A percentile compares a stretch with the other conserved stretches of the same genome.
Evolutionary conservation across 2,329 filamentous ascomycete species (phyloP).

Genomic region (Phaeosphaeria sp.): DNA sequence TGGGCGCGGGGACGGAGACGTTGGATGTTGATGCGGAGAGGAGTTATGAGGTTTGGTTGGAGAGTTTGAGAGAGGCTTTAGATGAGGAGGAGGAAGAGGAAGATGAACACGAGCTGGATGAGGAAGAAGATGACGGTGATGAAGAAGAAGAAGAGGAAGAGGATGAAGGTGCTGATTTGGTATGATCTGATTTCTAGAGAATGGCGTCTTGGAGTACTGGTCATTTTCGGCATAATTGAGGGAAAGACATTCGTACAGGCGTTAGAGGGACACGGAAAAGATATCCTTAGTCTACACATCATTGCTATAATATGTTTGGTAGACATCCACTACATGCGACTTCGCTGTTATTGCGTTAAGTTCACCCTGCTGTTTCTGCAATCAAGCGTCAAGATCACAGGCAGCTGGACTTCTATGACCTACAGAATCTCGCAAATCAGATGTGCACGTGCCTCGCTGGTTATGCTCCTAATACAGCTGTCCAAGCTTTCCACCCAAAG

Average conservation of each 20-base stretch:
- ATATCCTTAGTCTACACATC: not conserved
- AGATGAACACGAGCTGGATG: not conserved
- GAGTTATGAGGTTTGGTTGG: conserved; percentile 34
- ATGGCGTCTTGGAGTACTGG: not conserved
- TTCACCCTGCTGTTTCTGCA: too few species aligned
- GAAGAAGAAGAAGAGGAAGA: not conserved
- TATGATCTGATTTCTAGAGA: not conserved
- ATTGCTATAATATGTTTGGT: not conserved
- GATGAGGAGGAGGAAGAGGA: conserved; percentile 34
- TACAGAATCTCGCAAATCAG: too few species aligned
- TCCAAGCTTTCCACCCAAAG: too few species aligned
- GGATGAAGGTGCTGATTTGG: not conserved
- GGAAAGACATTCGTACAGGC: not conserved
- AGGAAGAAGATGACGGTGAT: not conserved
- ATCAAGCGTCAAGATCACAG: too few species aligned
- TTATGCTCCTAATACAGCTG: too few species aligned
- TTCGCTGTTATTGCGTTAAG: too few species aligned
- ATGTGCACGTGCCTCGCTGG: too few species aligned
- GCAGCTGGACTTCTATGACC: too few species aligned
- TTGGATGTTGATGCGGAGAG: conserved; percentile 10
- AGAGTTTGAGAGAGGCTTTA: conserved; percentile 24
- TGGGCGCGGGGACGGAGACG: conserved; percentile 18
- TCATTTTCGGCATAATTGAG: not conserved
- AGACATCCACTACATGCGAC: not conserved
- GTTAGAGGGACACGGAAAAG: not conserved